phyloP scores from a whole-genome alignment of 495 filamentous ascomycete species.

The Acidomyces sp. region DNA sequence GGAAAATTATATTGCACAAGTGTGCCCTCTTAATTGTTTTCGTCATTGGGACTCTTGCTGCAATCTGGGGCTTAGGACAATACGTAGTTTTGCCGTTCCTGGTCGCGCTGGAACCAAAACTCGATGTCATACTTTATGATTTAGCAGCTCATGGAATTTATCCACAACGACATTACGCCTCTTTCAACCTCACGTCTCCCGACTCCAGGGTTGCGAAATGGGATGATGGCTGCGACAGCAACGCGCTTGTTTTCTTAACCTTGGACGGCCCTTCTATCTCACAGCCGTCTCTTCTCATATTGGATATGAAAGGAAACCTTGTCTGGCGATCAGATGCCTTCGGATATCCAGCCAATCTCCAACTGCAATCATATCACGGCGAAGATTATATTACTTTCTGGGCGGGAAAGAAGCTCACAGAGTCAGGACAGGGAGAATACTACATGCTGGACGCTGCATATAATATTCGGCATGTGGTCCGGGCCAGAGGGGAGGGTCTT shows the following conservation, averaged over 20 bases:
- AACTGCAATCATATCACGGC: constrained; percentile 24
- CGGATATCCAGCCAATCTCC: background rate
- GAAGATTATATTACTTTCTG: constrained; percentile 40
- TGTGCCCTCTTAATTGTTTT: no score
- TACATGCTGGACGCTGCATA: constrained; percentile 40
- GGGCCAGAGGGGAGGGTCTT: constrained; percentile 13
- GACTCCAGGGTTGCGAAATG: background rate
- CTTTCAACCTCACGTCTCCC: background rate
- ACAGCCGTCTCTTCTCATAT: background rate
- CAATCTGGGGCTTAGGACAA: no score
- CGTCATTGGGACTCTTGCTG: no score
- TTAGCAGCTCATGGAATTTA: background rate
- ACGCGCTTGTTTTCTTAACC: background rate
- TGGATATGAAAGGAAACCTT: constrained; percentile 2
- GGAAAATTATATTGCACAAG: no score
- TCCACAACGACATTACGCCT: background rate
- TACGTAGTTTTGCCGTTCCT: background rate
- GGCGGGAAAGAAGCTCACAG: constrained; percentile 39
- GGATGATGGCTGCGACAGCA: constrained; percentile 3
- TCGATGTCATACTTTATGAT: background rate
- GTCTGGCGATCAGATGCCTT: background rate
- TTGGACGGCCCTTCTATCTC: background rate
- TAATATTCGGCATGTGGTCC: constrained; percentile 31
- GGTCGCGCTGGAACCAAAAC: background rate
- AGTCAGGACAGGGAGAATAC: constrained; percentile 33